Conservation (phyloP, 2,329 filamentous ascomycete species). For the Fusarium brevicatenulatum region DNA sequence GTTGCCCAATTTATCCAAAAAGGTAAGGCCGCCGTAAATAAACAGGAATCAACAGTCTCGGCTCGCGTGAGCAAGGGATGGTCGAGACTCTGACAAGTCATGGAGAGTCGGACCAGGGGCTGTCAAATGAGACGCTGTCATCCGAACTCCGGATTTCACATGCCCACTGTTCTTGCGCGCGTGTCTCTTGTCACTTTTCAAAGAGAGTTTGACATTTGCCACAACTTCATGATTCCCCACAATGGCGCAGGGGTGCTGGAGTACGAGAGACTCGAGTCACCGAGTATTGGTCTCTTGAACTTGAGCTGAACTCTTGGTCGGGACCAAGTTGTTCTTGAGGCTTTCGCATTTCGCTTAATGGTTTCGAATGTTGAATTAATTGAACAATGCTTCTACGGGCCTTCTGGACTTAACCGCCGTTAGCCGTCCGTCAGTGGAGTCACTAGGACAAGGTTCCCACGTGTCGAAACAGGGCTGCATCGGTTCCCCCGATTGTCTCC, state of each 20-base stretch:
- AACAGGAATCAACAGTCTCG: conserved; percentile 25
- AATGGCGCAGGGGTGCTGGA: conserved; percentile 14
- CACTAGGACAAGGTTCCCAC: conserved; percentile 25
- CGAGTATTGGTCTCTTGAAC: background rate
- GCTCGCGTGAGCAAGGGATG: conserved; percentile 23
- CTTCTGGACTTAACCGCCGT: conserved; percentile 14
- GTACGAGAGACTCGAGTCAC: background rate
- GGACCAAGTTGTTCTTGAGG: background rate
- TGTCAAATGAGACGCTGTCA: conserved; percentile 12
- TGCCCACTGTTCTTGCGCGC: conserved; percentile 14
- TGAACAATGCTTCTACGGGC: background rate
- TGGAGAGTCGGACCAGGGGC: conserved; percentile 17
- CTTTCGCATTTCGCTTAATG: background rate
- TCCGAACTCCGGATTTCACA: conserved; percentile 32
- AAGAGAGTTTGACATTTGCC: background rate
- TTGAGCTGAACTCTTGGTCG: background rate
- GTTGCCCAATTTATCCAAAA: conserved; percentile 34
- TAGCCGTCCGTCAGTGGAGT: conserved; percentile 20
- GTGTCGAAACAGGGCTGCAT: conserved; percentile 31
- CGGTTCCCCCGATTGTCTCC: conserved; percentile 15
- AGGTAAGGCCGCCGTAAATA: conserved; percentile 31
- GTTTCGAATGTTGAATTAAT: background rate
- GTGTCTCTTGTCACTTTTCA: background rate
- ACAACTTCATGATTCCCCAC: conserved; percentile 33
- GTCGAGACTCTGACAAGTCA: conserved; percentile 33